These are phyloP conservation scores for Aeschynomene evenia DNA, from an alignment of 306 rosid genomes.

Conservation along the genomic window DNA sequence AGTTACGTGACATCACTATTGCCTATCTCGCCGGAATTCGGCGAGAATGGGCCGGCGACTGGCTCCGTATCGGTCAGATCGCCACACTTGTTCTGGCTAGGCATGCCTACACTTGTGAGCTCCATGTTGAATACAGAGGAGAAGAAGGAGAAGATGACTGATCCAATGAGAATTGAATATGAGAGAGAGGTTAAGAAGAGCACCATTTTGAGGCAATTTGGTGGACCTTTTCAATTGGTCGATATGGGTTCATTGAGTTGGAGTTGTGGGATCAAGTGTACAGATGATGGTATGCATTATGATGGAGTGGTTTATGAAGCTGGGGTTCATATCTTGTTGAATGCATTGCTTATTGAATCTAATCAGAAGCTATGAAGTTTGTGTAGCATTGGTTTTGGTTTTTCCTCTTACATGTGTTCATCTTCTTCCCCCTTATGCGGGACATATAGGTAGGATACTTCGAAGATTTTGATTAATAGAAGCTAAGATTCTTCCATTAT, in stretches of 20 bases:
- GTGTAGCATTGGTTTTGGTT: conserved; percentile 22
- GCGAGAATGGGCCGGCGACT: conserved; percentile 37
- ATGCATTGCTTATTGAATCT: conserved; percentile 92
- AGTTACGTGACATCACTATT: conserved; percentile 48
- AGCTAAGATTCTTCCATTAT: conserved; percentile 37
- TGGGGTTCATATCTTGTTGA: conserved; percentile 69
- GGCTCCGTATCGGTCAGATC: conserved; percentile 52
- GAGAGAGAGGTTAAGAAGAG: conserved; percentile 53
- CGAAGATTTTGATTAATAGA: conserved; percentile 37
- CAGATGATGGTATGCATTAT: conserved; percentile 93
- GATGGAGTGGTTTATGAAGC: conserved; percentile 79
- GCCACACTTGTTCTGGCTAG: conserved; percentile 85
- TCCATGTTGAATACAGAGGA: conserved; percentile 81
- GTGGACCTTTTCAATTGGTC: conserved; percentile 71
- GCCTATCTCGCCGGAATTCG: conserved; percentile 55
- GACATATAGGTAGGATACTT: conserved; percentile 36
- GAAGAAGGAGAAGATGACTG: conserved; percentile 89
- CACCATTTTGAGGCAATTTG: conserved; percentile 53
- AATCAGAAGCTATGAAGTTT: conserved; percentile 80
- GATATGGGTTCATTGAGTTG: conserved; percentile 83
- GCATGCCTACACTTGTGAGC: conserved; percentile 79
- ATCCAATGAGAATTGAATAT: conserved; percentile 53
- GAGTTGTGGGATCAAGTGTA: conserved; percentile 90
- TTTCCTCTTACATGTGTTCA: conserved; percentile 22
- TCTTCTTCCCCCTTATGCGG: neutral